Percentiles rank a stretch among this genome's conserved stretches.
Conservation (phyloP, 192 early-diverging fungal genomes). For the Geosiphon pyriformis region DNA sequence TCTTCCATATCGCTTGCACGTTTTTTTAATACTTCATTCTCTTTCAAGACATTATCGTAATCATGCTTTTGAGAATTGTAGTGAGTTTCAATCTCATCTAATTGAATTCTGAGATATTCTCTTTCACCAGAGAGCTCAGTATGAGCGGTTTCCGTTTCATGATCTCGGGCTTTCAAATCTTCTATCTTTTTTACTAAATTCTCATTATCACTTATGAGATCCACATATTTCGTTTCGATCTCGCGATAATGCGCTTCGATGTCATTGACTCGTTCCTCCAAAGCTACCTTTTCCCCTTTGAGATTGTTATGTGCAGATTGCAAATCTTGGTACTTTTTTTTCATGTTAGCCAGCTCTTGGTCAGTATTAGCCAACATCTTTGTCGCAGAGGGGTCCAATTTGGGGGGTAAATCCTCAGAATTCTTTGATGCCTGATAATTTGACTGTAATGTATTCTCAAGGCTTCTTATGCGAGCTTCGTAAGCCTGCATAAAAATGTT, state of each 20-base stretch:
- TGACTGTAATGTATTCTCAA: conserved; percentile 37
- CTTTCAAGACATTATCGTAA: no score
- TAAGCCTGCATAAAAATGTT: conserved; percentile 28
- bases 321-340: not conserved
- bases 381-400: not conserved
- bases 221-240: not conserved
- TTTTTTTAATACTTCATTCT: not conserved
- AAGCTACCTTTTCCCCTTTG: not conserved
- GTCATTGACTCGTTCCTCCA: not conserved
- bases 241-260: conserved; percentile 2
- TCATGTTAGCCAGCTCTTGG: not conserved
- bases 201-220: not conserved
- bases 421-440: conserved; percentile 29
- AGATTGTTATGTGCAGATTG: not conserved
- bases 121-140: not conserved
- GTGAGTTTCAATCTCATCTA: no score
- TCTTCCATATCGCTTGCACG: not conserved
- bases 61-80: no score
- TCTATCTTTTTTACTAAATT: conserved; percentile 2
- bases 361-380: no score
- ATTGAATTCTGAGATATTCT: not conserved
- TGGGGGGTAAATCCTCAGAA: not conserved
- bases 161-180: not conserved
- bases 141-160: conserved; percentile 9
- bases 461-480: conserved; percentile 36